These are phyloP conservation scores for Candida sphagnicola DNA, from an alignment of 805 yeast species.

Conservation along the genomic window DNA sequence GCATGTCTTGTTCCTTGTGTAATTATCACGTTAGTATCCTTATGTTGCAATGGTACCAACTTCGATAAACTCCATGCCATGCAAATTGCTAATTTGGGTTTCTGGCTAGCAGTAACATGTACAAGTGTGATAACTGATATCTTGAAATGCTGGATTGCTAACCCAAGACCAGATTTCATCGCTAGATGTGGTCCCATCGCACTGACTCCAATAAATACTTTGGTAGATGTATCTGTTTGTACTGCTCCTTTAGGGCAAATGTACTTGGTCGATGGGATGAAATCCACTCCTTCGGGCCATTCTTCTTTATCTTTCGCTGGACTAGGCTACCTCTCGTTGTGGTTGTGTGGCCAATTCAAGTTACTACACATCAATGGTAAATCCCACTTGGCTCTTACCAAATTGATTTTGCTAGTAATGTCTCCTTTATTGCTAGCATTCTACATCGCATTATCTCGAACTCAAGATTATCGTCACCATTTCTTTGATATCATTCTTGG, in stretches of 20 bases:
- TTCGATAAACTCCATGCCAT: slow-evolving; percentile 19
- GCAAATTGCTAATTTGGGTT: slow-evolving; percentile 28
- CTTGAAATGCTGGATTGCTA: slow-evolving; percentile 35
- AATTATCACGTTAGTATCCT: slow-evolving; percentile 13
- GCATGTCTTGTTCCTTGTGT: slow-evolving; percentile 23
- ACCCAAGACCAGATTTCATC: slow-evolving; percentile 43
- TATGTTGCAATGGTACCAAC: not conserved
- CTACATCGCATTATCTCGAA: slow-evolving; percentile 28
- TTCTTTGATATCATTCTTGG: slow-evolving; percentile 29
- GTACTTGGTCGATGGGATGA: slow-evolving; percentile 32
- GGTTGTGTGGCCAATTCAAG: slow-evolving; percentile 28
- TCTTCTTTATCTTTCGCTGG: slow-evolving; percentile 34
- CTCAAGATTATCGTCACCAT: slow-evolving; percentile 37
- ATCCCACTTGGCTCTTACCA: not conserved
- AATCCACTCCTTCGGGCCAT: slow-evolving; percentile 40
- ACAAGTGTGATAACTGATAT: slow-evolving; percentile 34
- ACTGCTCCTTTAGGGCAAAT: slow-evolving; percentile 27
- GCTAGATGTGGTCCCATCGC: slow-evolving; percentile 32
- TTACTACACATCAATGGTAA: slow-evolving; percentile 1
- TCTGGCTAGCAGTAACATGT: slow-evolving; percentile 22
- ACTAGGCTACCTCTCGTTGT: slow-evolving; percentile 26
- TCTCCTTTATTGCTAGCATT: slow-evolving; percentile 23
- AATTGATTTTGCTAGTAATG: slow-evolving; percentile 3
- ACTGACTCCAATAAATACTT: slow-evolving; percentile 19
- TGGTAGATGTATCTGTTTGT: slow-evolving; percentile 30